Conservation (phyloP, 352 stramenopile genomes). For the Thalassiosira hispida region DNA sequence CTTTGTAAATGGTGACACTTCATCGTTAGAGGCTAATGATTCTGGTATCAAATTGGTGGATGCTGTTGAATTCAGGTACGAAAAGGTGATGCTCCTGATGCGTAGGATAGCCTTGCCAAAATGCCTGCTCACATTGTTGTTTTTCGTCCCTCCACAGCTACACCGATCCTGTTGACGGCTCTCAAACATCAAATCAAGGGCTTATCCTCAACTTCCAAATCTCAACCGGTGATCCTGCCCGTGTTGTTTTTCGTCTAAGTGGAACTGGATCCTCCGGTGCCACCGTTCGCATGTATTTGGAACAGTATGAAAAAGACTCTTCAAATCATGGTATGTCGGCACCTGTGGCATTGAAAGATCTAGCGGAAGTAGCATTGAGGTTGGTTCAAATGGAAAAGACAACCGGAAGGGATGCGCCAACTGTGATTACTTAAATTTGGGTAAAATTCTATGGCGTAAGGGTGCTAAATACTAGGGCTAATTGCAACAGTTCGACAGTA, state of each 20-base stretch:
- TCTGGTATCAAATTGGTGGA: constrained; percentile 70
- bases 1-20: constrained; percentile 66
- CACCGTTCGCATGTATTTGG: constrained; percentile 98
- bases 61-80: constrained; percentile 79
- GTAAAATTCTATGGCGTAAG: too few relatives aligned
- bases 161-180: constrained; percentile 97
- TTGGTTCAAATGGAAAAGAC: constrained; percentile 92
- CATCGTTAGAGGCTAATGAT: constrained; percentile 35
- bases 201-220: constrained; percentile 93
- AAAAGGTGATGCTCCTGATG: background rate
- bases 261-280: constrained; percentile 96
- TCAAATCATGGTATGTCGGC: constrained; percentile 74
- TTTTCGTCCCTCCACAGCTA: constrained; percentile 84
- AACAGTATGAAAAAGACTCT: constrained; percentile 92
- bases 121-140: constrained; percentile 17
- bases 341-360: constrained; percentile 86
- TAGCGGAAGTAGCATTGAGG: constrained; percentile 92
- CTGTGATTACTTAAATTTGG: constrained; percentile 99
- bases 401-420: constrained; percentile 93
- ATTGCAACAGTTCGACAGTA: too few relatives aligned
- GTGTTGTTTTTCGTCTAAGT: constrained; percentile 97
- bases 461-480: too few relatives aligned
- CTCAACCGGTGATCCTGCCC: constrained; percentile 87
- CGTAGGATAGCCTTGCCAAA: constrained; percentile 9
- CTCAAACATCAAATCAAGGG: constrained; percentile 94